Evolutionary conservation across 202 grass and related monocot species (phyloP).

Genomic region (Saccharum hybrid): DNA sequence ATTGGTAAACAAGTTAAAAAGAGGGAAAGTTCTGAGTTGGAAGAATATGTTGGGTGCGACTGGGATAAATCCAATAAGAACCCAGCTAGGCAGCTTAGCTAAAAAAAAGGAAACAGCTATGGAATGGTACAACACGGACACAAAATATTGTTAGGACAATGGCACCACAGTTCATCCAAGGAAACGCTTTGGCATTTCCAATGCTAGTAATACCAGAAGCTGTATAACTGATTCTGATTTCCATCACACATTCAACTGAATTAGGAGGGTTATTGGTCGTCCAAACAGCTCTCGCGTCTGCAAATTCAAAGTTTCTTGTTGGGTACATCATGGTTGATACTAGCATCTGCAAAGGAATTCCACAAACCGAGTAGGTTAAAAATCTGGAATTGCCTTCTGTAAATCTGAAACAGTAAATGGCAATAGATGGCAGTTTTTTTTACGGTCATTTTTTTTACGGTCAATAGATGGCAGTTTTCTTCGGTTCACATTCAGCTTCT

Average conservation of each 20-base stretch:
- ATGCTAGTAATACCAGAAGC: background rate
- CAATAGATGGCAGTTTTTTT: too few species aligned
- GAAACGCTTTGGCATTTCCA: background rate
- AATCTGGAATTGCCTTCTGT: conserved; percentile 16
- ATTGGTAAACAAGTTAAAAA: conserved; percentile 2
- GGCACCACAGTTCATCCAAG: conserved; percentile 34
- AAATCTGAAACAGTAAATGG: background rate
- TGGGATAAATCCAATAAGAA: background rate
- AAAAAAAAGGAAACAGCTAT: background rate
- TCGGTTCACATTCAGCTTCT: conserved; percentile 7
- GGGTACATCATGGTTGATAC: background rate
- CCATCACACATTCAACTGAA: background rate
- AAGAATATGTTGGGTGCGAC: background rate
- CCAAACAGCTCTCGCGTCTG: conserved; percentile 29
- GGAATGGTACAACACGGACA: background rate
- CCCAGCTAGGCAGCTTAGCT: background rate
- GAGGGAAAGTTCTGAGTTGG: background rate
- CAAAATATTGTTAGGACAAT: conserved; percentile 35
- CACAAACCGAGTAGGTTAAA: background rate
- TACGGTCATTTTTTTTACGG: too few species aligned
- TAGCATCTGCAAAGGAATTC: conserved; percentile 4
- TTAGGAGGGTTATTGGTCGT: background rate
- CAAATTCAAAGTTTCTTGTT: conserved; percentile 21
- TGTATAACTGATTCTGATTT: conserved; percentile 26
- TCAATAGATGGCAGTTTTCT: conserved; percentile 13